Base-by-base conservation (phyloP, 2,329 filamentous ascomycete species). In the Diaporthe australafricana region DNA sequence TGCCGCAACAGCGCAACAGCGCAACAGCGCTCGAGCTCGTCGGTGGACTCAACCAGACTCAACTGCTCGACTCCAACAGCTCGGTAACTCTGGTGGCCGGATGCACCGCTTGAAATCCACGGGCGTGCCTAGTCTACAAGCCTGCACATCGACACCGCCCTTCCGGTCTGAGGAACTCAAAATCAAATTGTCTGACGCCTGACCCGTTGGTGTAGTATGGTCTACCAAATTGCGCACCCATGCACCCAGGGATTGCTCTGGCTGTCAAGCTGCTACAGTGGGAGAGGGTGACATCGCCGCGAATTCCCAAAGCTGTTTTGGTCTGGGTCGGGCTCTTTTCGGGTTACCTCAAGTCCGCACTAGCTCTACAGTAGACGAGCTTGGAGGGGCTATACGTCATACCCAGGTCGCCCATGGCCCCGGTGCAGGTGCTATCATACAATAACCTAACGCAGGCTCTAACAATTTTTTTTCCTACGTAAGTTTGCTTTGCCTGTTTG, bases 381-480 rank as follows among this genome's bases (percentile, higher is more conserved):
- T 48, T 35, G 42, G 42, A 42, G 42, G 30, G 60, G 42, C 25
- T 27, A 48, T 63, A 63, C 60, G 60, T 63, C 60, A 63, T 63
- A 63, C 22, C 57, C 5, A 35, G 32, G 5, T 35, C 32, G 5
- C 5, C 32, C 32, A n/a, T n/a, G n/a, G n/a, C n/a, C n/a, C n/a
- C n/a, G n/a, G n/a, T n/a, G n/a, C n/a, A n/a, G n/a, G n/a, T n/a
- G n/a, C n/a, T n/a, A n/a, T n/a, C n/a, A n/a, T n/a, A n/a, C n/a
- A n/a, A n/a, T n/a, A n/a, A n/a, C n/a, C n/a, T n/a, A n/a, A n/a
- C n/a, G n/a, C n/a, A n/a, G n/a, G n/a, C n/a, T n/a, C n/a, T n/a
- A n/a, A n/a, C n/a, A n/a, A n/a, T n/a, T n/a, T n/a, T n/a, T n/a
- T n/a, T n/a, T n/a, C n/a, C n/a, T 57, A 47, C 57, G 35, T 57